A percentile compares a stretch with the other conserved stretches of the same genome.
phyloP scores from a whole-genome alignment of 352 stramenopile genomes.

The Pythium sp. region DNA sequence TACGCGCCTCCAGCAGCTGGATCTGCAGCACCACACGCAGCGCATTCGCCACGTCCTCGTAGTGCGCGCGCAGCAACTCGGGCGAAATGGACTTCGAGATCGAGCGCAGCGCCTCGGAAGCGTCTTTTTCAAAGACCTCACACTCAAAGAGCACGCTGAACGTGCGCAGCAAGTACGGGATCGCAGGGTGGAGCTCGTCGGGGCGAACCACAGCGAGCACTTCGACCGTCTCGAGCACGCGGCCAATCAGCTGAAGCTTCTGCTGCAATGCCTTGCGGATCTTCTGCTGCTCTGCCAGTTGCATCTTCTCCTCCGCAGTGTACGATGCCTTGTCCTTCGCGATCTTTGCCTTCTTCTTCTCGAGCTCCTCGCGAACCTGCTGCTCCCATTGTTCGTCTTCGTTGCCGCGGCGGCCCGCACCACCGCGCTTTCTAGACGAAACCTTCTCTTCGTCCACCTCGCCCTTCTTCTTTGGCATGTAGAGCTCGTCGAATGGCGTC shows the following conservation, averaged over 20 bases:
- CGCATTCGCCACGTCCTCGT: conserved; percentile 58
- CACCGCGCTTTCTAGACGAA: conserved; percentile 33
- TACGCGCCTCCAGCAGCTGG: conserved; percentile 34
- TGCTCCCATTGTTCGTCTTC: conserved; percentile 87
- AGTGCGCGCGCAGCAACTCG: conserved; percentile 56
- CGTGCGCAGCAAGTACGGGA: conserved; percentile 63
- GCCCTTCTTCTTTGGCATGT: conserved; percentile 56
- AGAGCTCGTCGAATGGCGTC: conserved; percentile 72
- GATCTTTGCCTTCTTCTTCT: conserved; percentile 57
- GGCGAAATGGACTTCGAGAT: conserved; percentile 67
- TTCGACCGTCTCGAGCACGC: conserved; percentile 56
- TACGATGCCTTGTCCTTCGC: conserved; percentile 44
- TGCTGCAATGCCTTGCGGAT: conserved; percentile 46
- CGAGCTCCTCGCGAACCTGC: conserved; percentile 78
- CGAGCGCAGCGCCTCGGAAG: conserved; percentile 32
- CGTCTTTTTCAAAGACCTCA: conserved; percentile 48
- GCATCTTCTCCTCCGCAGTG: conserved; percentile 51
- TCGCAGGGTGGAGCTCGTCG: conserved; percentile 69
- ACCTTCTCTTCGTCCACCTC: conserved; percentile 22
- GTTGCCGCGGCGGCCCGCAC: conserved; percentile 43
- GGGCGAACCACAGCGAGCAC: conserved; percentile 55
- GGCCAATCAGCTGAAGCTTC: conserved; percentile 36
- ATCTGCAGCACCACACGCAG: conserved; percentile 55
- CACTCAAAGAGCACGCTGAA: conserved; percentile 54
- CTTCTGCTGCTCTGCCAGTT: conserved; percentile 58